Percentiles rank a stretch among this genome's conserved stretches.
Evolutionary conservation across 805 yeast species (phyloP).

Genomic region (Helenozyma rhizophorensis): DNA sequence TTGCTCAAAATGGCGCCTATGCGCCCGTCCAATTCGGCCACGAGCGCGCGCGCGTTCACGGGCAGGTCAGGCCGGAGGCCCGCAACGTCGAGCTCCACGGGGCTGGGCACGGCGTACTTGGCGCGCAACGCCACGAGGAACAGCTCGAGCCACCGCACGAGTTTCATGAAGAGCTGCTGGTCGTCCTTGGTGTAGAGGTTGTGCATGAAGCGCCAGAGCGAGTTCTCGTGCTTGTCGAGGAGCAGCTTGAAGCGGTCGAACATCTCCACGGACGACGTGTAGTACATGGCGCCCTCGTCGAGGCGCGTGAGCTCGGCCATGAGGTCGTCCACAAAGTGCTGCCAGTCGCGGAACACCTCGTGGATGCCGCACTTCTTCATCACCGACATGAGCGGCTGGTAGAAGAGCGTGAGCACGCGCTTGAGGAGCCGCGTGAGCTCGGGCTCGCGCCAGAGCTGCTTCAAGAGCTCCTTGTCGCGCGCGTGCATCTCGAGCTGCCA

Average conservation of each 20-base stretch:
- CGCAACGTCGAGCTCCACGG: constrained; percentile 43
- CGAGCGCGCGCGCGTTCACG: constrained; percentile 30
- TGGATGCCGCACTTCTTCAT: constrained; percentile 66
- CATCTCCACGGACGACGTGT: constrained; percentile 49
- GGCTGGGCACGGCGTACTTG: constrained; percentile 45
- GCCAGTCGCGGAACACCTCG: constrained; percentile 46
- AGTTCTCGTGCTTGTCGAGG: constrained; percentile 66
- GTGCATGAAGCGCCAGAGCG: constrained; percentile 72
- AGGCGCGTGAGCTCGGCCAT: constrained; percentile 60
- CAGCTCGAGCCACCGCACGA: constrained; percentile 70
- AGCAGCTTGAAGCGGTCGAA: constrained; percentile 64
- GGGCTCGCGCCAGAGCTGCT: constrained; percentile 81
- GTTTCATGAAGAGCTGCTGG: constrained; percentile 62
- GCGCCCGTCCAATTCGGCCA: constrained; percentile 37
- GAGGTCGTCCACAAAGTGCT: constrained; percentile 44
- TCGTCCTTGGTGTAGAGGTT: constrained; percentile 77
- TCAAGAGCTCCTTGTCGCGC: constrained; percentile 71
- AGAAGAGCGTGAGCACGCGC: constrained; percentile 66
- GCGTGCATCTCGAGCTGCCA: constrained; percentile 62
- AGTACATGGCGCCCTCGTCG: constrained; percentile 51
- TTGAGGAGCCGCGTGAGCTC: constrained; percentile 72
- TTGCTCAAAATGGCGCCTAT: constrained; percentile 34
- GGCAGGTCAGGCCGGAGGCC: constrained; percentile 12
- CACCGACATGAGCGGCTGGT: constrained; percentile 67
- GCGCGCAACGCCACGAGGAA: constrained; percentile 60